Evolutionary conservation across 2,329 filamentous ascomycete genomes (phyloP), one percentile per base, ranked within the genome.

Genomic region (Fusarium chlamydosporum): DNA sequence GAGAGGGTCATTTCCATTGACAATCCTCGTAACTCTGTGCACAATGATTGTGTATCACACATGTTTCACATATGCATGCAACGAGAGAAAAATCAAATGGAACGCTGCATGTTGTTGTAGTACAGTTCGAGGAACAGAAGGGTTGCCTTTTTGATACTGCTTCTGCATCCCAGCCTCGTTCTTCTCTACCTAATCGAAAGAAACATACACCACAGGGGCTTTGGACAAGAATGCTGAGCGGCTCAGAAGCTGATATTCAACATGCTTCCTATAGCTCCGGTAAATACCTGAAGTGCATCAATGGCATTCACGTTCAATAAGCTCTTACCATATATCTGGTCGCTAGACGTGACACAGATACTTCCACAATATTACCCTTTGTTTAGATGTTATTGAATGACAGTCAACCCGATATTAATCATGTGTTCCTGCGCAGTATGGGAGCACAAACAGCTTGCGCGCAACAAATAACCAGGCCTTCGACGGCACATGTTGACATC

Each of bases 51-150:
- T 35, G 65, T 61, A 38, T 54, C 55, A 43, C 47, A 16, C 7
- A n/a, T 8, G 54, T 68, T 68, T 61, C 60, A 65, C 37, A 20
- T 56, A 35, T 42, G 56, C 8, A 51, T 42, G 38, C 47, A 51
- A 27, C n/a, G 43, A 29, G 50, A 42, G 29, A 51, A 59, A 56
- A 59, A 40, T n/a, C 10, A 31, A 20, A 38, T 16, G 31, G 65
- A 34, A 66, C 33, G 34, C 50, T 54, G 60, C 55, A 61, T 56
- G 26, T 23, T 38, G 13, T 41, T 40, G 60, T 47, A 38, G 35
- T 48, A 38, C 43, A 11, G 38, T 13, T 42, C 35, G 53, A 45
- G 20, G n/a, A 26, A 60, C 42, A 53, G 7, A 40, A 47, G 18
- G 35, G 33, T 33, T 41, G 13, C 35, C 37, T 35, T 34, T 45